Evolutionary conservation across 2,329 filamentous ascomycete species (phyloP), one percentile per base, ranked within the genome.

Genomic region (Penicillium decumbens): DNA sequence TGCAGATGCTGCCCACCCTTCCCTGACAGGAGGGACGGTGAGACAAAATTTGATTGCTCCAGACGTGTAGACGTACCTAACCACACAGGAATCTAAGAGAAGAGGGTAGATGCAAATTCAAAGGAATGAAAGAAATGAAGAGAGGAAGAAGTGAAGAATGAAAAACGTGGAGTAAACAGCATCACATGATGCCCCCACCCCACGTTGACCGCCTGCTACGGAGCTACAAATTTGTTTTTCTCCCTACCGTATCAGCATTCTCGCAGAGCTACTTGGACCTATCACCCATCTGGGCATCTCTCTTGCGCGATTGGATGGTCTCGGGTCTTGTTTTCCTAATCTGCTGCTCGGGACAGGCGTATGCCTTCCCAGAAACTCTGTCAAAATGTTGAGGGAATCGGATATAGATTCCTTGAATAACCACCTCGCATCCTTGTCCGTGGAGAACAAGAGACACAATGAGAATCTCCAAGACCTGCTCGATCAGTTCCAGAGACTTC

Each of bases 401-500:
- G 58, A 61, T 60, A 57, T 61, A 60, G 58, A 61, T 53, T 60
- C 55, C 49, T 37, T 61, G 41, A 58, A 52, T 40, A 47, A 41
- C 20, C 53, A 61, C 24, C 47, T 61, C 12, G 42, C 39, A 41
- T 46, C 50, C 30, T 50, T 61, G 28, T 58, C 57, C 0, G 51
- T 43, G 6, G 61, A 65, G 9, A 64, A 61, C 23, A 54, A 66
- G 30, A 57, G 53, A 18, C 61, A 68, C 42, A 62, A 68, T 57
- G 54, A 66, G 10, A 62, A 61, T 29, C 45, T 69, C 1, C 62
- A 66, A 23, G 43, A 45, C 4, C 53, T 77, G 1, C 57, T 77
- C 3, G 55, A 65, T 10, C 68, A 72, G 30, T 75, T 77, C 52
- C 63, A 65, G 4, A 62, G 67, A 29, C 68, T 83, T 6, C 65